Base-by-base conservation (phyloP, 176 grass and related monocot genomes). In the Melocanna baccifera region DNA sequence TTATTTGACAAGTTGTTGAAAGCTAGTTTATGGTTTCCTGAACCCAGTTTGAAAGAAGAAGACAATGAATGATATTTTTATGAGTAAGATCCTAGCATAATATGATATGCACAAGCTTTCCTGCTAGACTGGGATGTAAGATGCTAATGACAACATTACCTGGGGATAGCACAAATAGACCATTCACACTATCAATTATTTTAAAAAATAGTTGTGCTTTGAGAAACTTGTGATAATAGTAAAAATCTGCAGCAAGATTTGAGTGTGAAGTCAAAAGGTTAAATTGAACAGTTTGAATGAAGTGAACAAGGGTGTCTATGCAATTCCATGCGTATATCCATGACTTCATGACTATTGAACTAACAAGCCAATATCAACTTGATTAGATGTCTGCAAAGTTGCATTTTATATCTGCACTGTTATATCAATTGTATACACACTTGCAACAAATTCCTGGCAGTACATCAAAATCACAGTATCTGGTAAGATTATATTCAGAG, bases 361-460 rank as follows among this genome's bases (percentile, higher is more conserved):
- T 88, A 80, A 62, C 12, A 67, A 67, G 16, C 37, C 4, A 37
- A 9, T 52, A 40, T 25, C 5, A 28, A 68, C 61, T 39, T 84
- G 75, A 41, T 30, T 70, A 62, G 53, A 70, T 82, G 55, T 63
- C 41, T 15, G 18, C 23, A 46, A 41, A 55, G 47, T 63, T 83
- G 73, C 66, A 83, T 83, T 53, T 14, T 32, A 88, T 39, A 45
- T 64, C 12, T 68, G 29, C 37, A 68, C 19, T 43, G 14, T 48
- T 48, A 22, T 46, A 71, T 78, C 26, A 65, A 63, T 52, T 22
- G 16, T 62, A 57, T 43, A 73, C 48, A 69, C 23, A 64, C 10
- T 85, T 56, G 71, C 52, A 90, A 83, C 29, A 83, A 55, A 72
- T 46, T 40, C 53, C 43, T 83, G 42, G 30, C 25, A 76, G 40